Percentiles rank a stretch among this genome's conserved stretches.
Evolutionary conservation across 192 early-diverging fungal genomes (phyloP).

Genomic region (Entophlyctis luteolus): DNA sequence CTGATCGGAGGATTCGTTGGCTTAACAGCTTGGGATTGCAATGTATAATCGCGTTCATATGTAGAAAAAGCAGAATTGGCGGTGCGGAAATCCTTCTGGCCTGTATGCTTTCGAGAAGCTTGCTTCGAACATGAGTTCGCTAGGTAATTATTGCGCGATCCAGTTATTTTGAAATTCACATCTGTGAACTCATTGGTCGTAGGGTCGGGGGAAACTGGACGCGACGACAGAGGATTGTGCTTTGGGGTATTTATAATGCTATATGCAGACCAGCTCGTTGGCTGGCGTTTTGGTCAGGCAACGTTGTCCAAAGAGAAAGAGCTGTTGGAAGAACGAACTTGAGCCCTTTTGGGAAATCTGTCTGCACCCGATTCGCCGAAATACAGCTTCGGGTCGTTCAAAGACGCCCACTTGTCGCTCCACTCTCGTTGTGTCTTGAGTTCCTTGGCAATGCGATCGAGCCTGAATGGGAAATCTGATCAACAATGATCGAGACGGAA

Average conservation of each 20-base stretch:
- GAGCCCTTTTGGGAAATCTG: background rate
- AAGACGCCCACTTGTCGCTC: slow-evolving; percentile 33
- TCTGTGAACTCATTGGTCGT: background rate
- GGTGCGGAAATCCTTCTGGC: too few relatives aligned
- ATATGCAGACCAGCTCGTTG: slow-evolving; percentile 28
- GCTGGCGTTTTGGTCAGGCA: background rate
- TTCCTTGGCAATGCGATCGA: slow-evolving; percentile 38
- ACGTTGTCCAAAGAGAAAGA: background rate
- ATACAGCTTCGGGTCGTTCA: slow-evolving; percentile 39
- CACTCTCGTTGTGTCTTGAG: slow-evolving; percentile 31
- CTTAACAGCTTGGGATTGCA: too few relatives aligned
- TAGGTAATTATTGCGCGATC: slow-evolving; percentile 1
- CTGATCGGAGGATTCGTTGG: too few relatives aligned
- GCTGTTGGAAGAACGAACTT: background rate
- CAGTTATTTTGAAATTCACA: slow-evolving; percentile 18
- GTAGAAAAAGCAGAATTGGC: too few relatives aligned
- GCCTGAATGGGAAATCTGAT: too few relatives aligned
- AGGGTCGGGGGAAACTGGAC: slow-evolving; percentile 64
- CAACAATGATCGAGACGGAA: too few relatives aligned
- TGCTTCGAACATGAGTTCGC: too few relatives aligned
- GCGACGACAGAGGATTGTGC: slow-evolving; percentile 52
- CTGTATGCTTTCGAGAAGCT: too few relatives aligned
- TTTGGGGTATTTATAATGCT: slow-evolving; percentile 16
- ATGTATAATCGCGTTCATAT: too few relatives aligned
- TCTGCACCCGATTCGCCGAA: slow-evolving; percentile 14